Evolutionary conservation across 768 basidiomycete genomes (phyloP).

Genomic region (Pholiota conissans): DNA sequence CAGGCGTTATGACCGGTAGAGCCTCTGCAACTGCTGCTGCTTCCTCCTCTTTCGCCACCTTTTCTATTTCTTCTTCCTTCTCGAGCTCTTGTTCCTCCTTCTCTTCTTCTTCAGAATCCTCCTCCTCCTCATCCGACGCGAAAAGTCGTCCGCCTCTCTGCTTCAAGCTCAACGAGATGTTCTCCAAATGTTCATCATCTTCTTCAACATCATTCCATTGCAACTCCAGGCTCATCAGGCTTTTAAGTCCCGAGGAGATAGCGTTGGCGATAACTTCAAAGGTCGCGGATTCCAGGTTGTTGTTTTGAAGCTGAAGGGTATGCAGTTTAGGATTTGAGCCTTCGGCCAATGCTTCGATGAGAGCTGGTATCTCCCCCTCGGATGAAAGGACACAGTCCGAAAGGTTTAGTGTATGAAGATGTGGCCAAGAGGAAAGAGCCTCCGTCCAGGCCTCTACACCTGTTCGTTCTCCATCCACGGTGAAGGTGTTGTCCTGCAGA

Average conservation of each 20-base stretch:
- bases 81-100: slow-evolving; percentile 48
- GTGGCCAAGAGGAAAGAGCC: slow-evolving; percentile 68
- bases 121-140: slow-evolving; percentile 79
- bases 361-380: slow-evolving; percentile 73
- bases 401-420: slow-evolving; percentile 78
- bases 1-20: background rate
- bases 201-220: slow-evolving; percentile 92
- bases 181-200: slow-evolving; percentile 61
- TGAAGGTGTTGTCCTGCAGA: slow-evolving; percentile 90
- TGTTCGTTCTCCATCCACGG: slow-evolving; percentile 50
- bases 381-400: slow-evolving; percentile 89
- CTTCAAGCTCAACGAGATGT: slow-evolving; percentile 54
- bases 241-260: slow-evolving; percentile 57
- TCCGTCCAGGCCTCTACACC: slow-evolving; percentile 61
- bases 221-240: slow-evolving; percentile 72
- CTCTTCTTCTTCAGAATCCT: slow-evolving; percentile 67
- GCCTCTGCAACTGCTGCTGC: slow-evolving; percentile 11
- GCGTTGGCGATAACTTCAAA: slow-evolving; percentile 68
- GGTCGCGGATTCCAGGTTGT: slow-evolving; percentile 76
- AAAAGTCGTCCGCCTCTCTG: slow-evolving; percentile 67
- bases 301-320: slow-evolving; percentile 85
- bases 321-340: slow-evolving; percentile 78
- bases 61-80: slow-evolving; percentile 31
- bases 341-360: slow-evolving; percentile 57
- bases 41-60: slow-evolving; percentile 25